Evolutionary conservation across 495 filamentous ascomycete species (phyloP).

Genomic region (Sphaerosporella brunnea): DNA sequence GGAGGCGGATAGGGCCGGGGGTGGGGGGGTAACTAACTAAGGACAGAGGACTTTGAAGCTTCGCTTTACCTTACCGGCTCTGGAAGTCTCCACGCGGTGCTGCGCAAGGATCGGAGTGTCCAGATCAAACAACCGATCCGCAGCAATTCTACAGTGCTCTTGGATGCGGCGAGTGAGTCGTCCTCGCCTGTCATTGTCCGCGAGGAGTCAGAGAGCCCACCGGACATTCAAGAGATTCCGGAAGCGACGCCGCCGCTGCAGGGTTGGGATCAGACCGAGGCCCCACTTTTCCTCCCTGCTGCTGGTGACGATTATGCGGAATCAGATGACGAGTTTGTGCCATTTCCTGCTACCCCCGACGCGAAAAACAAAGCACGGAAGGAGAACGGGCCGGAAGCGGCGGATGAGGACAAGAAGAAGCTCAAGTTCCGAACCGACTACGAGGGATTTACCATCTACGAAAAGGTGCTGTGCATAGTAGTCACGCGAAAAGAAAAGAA

Average conservation of each 20-base stretch:
- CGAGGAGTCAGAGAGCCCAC: constrained; percentile 30
- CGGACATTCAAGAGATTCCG: constrained; percentile 27
- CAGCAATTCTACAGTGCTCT: constrained; percentile 3
- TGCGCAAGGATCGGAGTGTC: constrained; percentile 26
- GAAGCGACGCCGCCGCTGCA: constrained; percentile 12
- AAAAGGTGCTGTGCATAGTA: constrained; percentile 74
- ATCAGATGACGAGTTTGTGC: constrained; percentile 26
- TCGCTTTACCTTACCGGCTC: constrained; percentile 82
- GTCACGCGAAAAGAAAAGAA: constrained; percentile 49
- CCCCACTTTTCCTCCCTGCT: constrained; percentile 11
- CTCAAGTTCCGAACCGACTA: constrained; percentile 65
- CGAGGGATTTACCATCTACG: constrained; percentile 88
- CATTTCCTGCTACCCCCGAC: constrained; percentile 8
- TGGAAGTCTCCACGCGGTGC: constrained; percentile 68
- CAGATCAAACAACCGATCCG: background rate
- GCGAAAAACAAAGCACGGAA: background rate
- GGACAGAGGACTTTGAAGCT: constrained; percentile 80
- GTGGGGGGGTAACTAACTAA: too few relatives aligned
- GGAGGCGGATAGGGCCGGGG: too few relatives aligned
- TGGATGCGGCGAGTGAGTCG: constrained; percentile 6
- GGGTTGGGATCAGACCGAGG: constrained; percentile 1
- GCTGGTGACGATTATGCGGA: constrained; percentile 8
- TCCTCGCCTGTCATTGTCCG: constrained; percentile 23
- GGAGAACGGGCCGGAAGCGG: constrained; percentile 23
- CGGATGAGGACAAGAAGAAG: constrained; percentile 71